Conservation (phyloP, 345 rosid genomes). For the Melastoma malabathricum region DNA sequence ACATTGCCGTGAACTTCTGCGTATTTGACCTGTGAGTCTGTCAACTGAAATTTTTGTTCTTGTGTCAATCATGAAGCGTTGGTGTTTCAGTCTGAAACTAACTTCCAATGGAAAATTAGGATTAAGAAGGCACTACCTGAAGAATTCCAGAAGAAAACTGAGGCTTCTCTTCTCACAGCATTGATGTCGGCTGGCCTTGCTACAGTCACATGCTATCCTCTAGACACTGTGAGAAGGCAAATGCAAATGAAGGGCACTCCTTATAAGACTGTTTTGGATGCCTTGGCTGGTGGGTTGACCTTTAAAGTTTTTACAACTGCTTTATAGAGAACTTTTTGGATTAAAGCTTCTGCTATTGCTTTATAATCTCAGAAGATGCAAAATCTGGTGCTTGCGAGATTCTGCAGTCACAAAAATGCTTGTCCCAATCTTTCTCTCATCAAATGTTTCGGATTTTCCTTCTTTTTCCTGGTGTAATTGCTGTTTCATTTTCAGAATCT, state of each 20-base stretch:
- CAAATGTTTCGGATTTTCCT: too few species aligned
- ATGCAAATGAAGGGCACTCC: conserved; percentile 95
- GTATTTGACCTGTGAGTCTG: conserved; percentile 78
- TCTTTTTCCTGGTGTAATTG: too few species aligned
- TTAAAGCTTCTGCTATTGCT: too few species aligned
- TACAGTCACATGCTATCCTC: conserved; percentile 86
- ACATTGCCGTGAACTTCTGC: conserved; percentile 93
- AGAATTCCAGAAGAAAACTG: conserved; percentile 57
- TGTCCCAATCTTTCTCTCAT: too few species aligned
- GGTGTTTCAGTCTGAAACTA: not conserved
- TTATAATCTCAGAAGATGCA: too few species aligned
- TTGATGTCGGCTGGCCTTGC: conserved; percentile 75
- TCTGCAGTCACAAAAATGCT: too few species aligned
- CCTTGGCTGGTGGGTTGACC: conserved; percentile 6
- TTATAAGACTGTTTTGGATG: conserved; percentile 76
- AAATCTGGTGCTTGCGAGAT: too few species aligned
- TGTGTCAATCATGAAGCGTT: not conserved
- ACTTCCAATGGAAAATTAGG: conserved; percentile 27
- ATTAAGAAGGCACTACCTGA: conserved; percentile 90
- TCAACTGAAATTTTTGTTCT: not conserved
- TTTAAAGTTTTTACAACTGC: not conserved
- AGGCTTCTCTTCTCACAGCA: conserved; percentile 70
- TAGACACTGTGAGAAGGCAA: conserved; percentile 92
- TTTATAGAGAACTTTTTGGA: too few species aligned
- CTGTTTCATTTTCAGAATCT: too few species aligned